Conservation (phyloP, 768 basidiomycete genomes). For the Termitomyces sp. region DNA sequence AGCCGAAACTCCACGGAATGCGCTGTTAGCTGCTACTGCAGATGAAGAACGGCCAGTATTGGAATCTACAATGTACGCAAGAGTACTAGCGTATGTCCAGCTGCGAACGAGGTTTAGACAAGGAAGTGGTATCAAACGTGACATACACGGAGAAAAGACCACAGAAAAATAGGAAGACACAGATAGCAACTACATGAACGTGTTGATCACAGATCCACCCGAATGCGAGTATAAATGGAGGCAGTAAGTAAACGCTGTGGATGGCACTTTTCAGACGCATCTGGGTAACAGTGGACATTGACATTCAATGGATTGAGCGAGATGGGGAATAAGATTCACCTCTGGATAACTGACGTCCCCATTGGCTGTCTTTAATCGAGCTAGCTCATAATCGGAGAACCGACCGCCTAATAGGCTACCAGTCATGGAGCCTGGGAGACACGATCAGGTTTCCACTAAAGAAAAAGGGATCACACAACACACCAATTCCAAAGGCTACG, state of each 20-base stretch:
- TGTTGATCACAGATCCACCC: constrained; percentile 73
- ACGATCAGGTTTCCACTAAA: not conserved
- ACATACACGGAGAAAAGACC: constrained; percentile 77
- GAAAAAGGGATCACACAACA: constrained; percentile 28
- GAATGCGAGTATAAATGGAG: constrained; percentile 62
- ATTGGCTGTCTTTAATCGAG: constrained; percentile 36
- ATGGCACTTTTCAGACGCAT: constrained; percentile 71
- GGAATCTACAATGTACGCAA: constrained; percentile 86
- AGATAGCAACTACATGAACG: constrained; percentile 63
- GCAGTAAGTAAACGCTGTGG: constrained; percentile 54
- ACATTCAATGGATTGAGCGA: not conserved
- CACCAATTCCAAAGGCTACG: constrained; percentile 70
- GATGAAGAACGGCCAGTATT: constrained; percentile 78
- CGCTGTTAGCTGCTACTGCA: constrained; percentile 75
- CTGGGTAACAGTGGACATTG: constrained; percentile 30
- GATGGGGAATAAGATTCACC: constrained; percentile 34
- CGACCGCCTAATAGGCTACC: constrained; percentile 45
- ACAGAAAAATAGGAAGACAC: constrained; percentile 67
- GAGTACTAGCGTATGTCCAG: constrained; percentile 62
- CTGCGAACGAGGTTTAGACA: constrained; percentile 18
- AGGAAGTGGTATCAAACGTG: not conserved
- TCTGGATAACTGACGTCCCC: constrained; percentile 57
- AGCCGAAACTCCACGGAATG: constrained; percentile 67
- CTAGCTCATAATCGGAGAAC: constrained; percentile 43
- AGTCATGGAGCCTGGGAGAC: constrained; percentile 32